Percentiles rank a stretch among this genome's conserved stretches.
Conservation (phyloP, 2,329 filamentous ascomycete genomes). For the Chrysoporthe cubensis region DNA sequence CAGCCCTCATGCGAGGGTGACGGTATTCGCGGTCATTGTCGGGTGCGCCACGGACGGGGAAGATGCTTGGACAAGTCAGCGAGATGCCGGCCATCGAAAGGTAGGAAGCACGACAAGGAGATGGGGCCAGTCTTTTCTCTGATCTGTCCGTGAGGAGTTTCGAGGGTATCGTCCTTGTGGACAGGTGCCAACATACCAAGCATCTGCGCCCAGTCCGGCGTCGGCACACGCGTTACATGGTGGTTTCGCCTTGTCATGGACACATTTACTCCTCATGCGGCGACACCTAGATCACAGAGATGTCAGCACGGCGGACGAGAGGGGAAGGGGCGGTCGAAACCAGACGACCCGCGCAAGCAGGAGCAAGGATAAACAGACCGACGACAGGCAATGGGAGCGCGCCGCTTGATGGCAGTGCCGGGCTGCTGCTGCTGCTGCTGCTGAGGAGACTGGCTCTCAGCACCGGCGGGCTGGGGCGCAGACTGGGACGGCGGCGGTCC, state of each 20-base stretch:
- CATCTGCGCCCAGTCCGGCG: conserved; percentile 50
- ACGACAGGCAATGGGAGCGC: conserved; percentile 57
- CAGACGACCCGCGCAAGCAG: background rate
- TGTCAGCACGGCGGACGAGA: conserved; percentile 19
- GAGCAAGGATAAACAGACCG: conserved; percentile 44
- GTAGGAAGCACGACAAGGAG: background rate
- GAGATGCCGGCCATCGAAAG: background rate
- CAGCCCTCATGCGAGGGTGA: conserved; percentile 55
- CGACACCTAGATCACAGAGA: conserved; percentile 48
- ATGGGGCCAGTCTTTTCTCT: background rate
- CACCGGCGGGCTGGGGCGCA: background rate
- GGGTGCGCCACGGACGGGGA: conserved; percentile 56
- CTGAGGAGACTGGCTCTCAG: conserved; percentile 3
- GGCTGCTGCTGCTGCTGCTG: conserved; percentile 20
- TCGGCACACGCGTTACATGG: conserved; percentile 57
- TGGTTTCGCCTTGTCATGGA: conserved; percentile 51
- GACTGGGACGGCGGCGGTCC: background rate
- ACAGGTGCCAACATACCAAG: conserved; percentile 50
- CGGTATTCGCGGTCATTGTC: conserved; percentile 60
- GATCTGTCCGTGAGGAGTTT: background rate
- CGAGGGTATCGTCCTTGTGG: background rate
- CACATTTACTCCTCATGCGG: conserved; percentile 60
- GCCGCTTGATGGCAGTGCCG: conserved; percentile 46
- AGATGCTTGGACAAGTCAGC: conserved; percentile 44
- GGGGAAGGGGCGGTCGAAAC: conserved; percentile 2